phyloP scores from a whole-genome alignment of 2,329 filamentous ascomycete species.

The Juglanconis juglandina region DNA sequence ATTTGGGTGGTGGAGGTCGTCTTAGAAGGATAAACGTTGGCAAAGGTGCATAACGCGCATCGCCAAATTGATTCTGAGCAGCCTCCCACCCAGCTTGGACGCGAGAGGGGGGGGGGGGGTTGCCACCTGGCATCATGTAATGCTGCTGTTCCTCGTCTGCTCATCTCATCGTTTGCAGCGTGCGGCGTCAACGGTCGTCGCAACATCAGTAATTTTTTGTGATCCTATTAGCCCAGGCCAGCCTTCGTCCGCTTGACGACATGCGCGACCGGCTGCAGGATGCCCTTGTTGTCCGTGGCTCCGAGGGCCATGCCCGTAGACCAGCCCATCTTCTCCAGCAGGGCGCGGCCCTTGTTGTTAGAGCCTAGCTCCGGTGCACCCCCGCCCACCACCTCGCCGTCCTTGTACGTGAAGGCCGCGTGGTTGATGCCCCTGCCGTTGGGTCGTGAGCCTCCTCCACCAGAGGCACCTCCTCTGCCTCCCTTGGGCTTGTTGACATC shows the following conservation, averaged over 20 bases:
- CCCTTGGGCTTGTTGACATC: slow-evolving; percentile 33
- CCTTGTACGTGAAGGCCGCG: slow-evolving; percentile 59
- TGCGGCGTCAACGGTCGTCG: neutral
- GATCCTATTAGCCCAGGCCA: slow-evolving; percentile 63
- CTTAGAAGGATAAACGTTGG: too few relatives aligned
- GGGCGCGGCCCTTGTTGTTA: slow-evolving; percentile 78
- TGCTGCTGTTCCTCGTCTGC: neutral
- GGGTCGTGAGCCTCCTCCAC: slow-evolving; percentile 26
- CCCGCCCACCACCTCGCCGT: slow-evolving; percentile 86
- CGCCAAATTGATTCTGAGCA: too few relatives aligned
- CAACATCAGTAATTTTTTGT: neutral
- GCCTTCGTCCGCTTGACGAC: slow-evolving; percentile 83
- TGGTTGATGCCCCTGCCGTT: slow-evolving; percentile 25
- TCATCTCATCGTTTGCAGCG: neutral
- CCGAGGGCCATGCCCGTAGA: slow-evolving; percentile 81
- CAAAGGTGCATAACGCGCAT: too few relatives aligned
- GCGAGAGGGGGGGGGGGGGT: neutral
- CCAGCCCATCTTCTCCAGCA: slow-evolving; percentile 99
- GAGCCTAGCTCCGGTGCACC: slow-evolving; percentile 78
- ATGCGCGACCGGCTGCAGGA: slow-evolving; percentile 79
- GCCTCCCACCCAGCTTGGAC: neutral
- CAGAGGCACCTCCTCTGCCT: slow-evolving; percentile 15
- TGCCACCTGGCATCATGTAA: neutral
- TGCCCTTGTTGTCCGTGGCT: slow-evolving; percentile 78
- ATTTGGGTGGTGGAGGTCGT: too few relatives aligned